phyloP scores from a whole-genome alignment of 23 red algal species.

The Gracilaria gracilis region DNA sequence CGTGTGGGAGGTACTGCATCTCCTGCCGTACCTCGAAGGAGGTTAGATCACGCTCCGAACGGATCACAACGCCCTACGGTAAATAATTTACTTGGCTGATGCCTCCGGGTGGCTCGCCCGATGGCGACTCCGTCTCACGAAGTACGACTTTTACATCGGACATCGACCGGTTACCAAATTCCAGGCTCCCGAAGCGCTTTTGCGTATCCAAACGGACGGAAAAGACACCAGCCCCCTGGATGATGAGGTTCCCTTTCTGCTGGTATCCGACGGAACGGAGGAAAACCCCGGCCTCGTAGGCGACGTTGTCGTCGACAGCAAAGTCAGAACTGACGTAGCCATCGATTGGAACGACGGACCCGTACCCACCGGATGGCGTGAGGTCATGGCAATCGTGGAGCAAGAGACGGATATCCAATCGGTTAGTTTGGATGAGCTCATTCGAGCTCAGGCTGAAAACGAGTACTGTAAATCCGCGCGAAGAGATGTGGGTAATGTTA shows the following conservation, averaged over 20 bases:
- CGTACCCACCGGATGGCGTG: not conserved
- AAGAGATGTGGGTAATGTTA: not conserved
- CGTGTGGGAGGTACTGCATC: constrained; percentile 34
- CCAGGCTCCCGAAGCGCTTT: constrained; percentile 10
- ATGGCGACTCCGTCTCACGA: constrained; percentile 18
- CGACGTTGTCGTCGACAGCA: not conserved
- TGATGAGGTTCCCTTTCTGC: constrained; percentile 26
- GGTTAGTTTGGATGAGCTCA: constrained; percentile 20
- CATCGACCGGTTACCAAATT: constrained; percentile 26
- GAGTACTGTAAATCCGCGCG: constrained; percentile 14
- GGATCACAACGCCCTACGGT: constrained; percentile 33
- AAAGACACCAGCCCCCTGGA: constrained; percentile 1
- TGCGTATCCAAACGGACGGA: constrained; percentile 21
- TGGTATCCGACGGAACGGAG: not conserved
- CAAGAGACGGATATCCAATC: not conserved
- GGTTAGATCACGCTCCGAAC: not conserved
- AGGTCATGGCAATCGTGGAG: constrained; percentile 1
- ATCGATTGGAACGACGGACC: not conserved
- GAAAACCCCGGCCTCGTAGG: not conserved
- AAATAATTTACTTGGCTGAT: constrained; percentile 36
- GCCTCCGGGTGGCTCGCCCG: constrained; percentile 1
- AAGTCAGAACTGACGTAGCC: not conserved
- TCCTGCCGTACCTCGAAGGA: constrained; percentile 56
- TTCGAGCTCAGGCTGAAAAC: constrained; percentile 29
- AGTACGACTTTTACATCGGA: constrained; percentile 55